Conservation (phyloP, 2,329 filamentous ascomycete species). For the Hymenoscyphus occultus region DNA sequence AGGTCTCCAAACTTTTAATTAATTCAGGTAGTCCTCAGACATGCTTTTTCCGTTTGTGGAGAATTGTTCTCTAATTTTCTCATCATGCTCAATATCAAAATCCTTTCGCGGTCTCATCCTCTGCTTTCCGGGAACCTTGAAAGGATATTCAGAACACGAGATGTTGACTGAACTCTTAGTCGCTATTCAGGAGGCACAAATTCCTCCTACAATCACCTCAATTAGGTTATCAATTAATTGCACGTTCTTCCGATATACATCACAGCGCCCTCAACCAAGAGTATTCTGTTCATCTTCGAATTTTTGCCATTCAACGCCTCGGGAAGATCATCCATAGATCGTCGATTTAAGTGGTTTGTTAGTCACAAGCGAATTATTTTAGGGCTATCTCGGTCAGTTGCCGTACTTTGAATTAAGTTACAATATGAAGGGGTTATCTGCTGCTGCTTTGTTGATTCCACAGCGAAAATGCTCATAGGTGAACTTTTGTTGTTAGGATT, state of each 20-base stretch:
- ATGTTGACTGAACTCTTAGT: constrained; percentile 1
- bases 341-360: neutral
- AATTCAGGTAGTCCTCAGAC: neutral
- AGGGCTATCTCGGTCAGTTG: too few relatives aligned
- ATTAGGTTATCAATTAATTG: neutral
- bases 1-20: neutral
- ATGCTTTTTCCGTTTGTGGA: neutral
- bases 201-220: neutral
- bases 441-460: too few relatives aligned
- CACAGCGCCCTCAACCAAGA: neutral
- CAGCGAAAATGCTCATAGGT: too few relatives aligned
- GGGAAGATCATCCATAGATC: neutral
- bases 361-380: too few relatives aligned
- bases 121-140: neutral
- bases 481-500: too few relatives aligned
- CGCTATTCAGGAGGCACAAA: neutral
- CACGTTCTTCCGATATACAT: neutral
- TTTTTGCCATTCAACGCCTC: constrained; percentile 6
- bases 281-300: constrained; percentile 3
- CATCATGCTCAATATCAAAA: constrained; percentile 5
- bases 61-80: neutral
- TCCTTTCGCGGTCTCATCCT: constrained; percentile 3
- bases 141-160: neutral
- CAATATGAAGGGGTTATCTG: too few relatives aligned
- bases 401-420: too few relatives aligned